A percentile compares a stretch with the other conserved stretches of the same genome.
Conservation (phyloP, 75 land plant genomes). For the Pseudotsuga menziesii region DNA sequence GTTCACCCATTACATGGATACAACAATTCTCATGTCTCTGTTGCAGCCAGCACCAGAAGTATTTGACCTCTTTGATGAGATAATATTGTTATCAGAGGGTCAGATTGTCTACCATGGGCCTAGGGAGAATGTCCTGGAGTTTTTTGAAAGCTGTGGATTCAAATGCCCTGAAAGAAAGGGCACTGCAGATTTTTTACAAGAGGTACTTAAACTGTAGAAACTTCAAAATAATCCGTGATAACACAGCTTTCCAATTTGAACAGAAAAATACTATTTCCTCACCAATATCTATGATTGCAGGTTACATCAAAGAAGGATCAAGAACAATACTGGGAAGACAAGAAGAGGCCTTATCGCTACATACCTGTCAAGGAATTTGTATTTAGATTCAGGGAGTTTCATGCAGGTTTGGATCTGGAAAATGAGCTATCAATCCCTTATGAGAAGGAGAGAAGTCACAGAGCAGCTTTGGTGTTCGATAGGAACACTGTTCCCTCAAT, state of each 20-base stretch:
- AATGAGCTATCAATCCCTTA: conserved; percentile 61
- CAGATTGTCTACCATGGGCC: conserved; percentile 84
- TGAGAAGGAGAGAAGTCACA: conserved; percentile 53
- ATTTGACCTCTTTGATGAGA: conserved; percentile 26
- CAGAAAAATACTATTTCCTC: not conserved
- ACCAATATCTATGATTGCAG: conserved; percentile 20
- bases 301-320: conserved; percentile 92
- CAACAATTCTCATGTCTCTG: conserved; percentile 29
- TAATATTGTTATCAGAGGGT: conserved; percentile 43
- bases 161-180: conserved; percentile 65
- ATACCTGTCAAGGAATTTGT: conserved; percentile 69
- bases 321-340: conserved; percentile 84
- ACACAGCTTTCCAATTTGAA: no score
- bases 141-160: conserved; percentile 51
- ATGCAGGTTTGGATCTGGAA: conserved; percentile 50
- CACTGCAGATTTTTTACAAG: conserved; percentile 68
- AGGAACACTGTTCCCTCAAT: conserved; percentile 44
- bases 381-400: conserved; percentile 53
- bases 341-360: conserved; percentile 53
- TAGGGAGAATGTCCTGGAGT: conserved; percentile 56
- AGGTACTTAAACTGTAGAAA: conserved; percentile 24
- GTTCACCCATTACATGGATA: conserved; percentile 17
- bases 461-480: conserved; percentile 59
- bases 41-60: conserved; percentile 41
- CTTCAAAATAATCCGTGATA: not conserved